Percentiles rank a stretch among this genome's conserved stretches.
Evolutionary conservation across 257 asterid genomes (phyloP).

Genomic region (Ocimum tenuiflorum): DNA sequence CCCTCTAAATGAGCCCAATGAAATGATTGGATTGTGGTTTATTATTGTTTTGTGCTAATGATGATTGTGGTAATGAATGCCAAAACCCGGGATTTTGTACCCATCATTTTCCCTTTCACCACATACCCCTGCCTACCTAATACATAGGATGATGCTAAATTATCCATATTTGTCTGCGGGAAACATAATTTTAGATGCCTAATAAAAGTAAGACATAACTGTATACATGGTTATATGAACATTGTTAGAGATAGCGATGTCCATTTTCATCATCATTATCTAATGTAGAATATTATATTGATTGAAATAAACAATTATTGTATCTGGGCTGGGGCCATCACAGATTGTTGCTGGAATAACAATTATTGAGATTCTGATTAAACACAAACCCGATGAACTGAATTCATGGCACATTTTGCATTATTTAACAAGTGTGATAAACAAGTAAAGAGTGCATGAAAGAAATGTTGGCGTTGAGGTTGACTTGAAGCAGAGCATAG

Average conservation of each 20-base stretch:
- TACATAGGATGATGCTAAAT: too few species aligned
- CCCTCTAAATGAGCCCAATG: background rate
- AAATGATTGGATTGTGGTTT: background rate
- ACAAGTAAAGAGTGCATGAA: too few species aligned
- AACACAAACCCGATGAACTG: background rate
- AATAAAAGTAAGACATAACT: too few species aligned
- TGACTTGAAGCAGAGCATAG: background rate
- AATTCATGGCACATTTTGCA: too few species aligned
- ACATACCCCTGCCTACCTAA: background rate
- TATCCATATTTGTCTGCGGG: too few species aligned
- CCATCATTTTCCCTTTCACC: background rate
- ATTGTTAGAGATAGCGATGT: constrained; percentile 1
- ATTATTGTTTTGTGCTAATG: background rate
- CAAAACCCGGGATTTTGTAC: background rate
- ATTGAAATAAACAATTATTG: background rate
- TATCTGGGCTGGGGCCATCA: constrained; percentile 2
- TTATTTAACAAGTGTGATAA: too few species aligned
- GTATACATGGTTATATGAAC: too few species aligned
- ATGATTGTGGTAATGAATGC: constrained; percentile 15
- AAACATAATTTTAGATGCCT: too few species aligned
- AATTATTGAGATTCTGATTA: constrained; percentile 12
- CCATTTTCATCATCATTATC: constrained; percentile 10
- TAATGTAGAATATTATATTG: constrained; percentile 1
- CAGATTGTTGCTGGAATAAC: constrained; percentile 1
- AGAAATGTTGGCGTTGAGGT: constrained; percentile 4